These are phyloP conservation scores for Euphrasia arctica DNA, from an alignment of 305 asterid genomes.

Conservation along the genomic window DNA sequence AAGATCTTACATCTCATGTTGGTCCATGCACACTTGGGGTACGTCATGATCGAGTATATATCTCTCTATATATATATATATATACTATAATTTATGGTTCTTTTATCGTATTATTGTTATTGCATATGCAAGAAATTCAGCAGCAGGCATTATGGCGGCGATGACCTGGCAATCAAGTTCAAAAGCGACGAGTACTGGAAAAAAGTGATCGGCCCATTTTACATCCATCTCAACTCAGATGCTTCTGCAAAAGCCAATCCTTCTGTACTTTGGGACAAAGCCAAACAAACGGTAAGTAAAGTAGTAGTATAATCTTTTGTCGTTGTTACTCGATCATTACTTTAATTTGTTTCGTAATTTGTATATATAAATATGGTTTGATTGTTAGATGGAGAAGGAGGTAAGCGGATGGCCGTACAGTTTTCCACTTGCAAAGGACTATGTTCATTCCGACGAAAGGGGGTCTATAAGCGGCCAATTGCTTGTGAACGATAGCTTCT, in stretches of 20 bases:
- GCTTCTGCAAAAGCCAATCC: conserved; percentile 30
- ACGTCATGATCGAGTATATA: conserved; percentile 18
- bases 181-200: conserved; percentile 55
- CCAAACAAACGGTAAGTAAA: conserved; percentile 44
- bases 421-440: conserved; percentile 51
- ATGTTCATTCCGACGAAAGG: conserved; percentile 40
- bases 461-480: conserved; percentile 54
- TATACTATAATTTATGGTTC: too few species aligned
- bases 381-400: conserved; percentile 48
- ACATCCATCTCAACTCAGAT: conserved; percentile 53
- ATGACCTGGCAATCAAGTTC: conserved; percentile 35
- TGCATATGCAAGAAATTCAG: conserved; percentile 42
- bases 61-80: too few species aligned
- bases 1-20: conserved; percentile 72
- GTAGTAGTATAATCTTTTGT: too few species aligned
- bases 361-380: too few species aligned
- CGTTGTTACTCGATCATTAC: too few species aligned
- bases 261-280: conserved; percentile 62
- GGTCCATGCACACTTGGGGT: conserved; percentile 65
- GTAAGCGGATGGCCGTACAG: conserved; percentile 57
- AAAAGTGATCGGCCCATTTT: conserved; percentile 68
- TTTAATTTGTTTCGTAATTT: too few species aligned
- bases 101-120: background rate
- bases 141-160: conserved; percentile 65
- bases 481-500: conserved; percentile 44